Evolutionary conservation across 768 basidiomycete genomes (phyloP), one percentile per base, ranked within the genome.

Genomic region (Lentinula raphanica): DNA sequence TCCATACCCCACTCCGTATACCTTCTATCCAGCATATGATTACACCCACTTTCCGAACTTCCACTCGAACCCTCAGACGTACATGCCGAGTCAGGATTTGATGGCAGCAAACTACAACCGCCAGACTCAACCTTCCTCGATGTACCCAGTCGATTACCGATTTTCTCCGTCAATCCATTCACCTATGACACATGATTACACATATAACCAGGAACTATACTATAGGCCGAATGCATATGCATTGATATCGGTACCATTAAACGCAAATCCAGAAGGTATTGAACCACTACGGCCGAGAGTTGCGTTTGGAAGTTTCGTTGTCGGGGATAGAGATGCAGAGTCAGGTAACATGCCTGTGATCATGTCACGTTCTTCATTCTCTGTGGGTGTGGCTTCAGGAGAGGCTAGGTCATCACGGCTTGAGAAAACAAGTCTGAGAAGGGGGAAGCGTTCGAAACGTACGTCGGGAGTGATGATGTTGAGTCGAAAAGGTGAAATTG

Each of bases 401-500:
- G 54, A 56, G 44, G 17, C 36, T 4, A 28, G 11, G 7, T 19
- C 27, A 17, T 56, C 42, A 15, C 29, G 12, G 5, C 35, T 31
- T 12, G 19, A 8, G 17, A 53, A 36, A 32, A 5, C 31, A 36
- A 21, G 7, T 5, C 4, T 17, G 32, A 23, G 38, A 32, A 15
- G 32, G 25, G 32, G 35, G 36, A 39, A 27, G 36, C 35, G 36
- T 15, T 21, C 13, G n/a, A 36, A 23, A 15, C 32, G 42, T 17
- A 46, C 40, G 25, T 21, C 40, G 19, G 42, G 42, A 21, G 42
- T 56, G 2, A 31, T 31, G 38, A 54, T 45, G 42, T 17, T 45
- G 6, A 32, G 23, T 15, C 3, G n/a, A 13, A 28, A 45, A n/a
- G 42, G 40, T 3, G 54, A 56, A 32, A 62, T 73, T 23, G 62